Evolutionary conservation across 2,329 filamentous ascomycete species (phyloP), one percentile per base, ranked within the genome.

Genomic region (Acrodontium crateriforme): DNA sequence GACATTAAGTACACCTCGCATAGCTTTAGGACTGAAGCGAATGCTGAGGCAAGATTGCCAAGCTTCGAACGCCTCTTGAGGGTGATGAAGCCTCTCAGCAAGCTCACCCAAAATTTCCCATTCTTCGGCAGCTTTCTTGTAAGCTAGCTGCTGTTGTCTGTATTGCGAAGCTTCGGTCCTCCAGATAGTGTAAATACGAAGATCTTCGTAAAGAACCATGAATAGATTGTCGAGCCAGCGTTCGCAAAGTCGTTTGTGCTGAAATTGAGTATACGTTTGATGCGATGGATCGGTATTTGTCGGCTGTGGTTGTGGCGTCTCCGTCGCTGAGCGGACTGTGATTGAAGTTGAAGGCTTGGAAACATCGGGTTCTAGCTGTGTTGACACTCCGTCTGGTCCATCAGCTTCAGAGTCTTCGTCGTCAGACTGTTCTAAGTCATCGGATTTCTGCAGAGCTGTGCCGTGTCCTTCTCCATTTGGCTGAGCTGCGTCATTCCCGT

Each of bases 121-220:
- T 53, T 98, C 89, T 42, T 93, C 84, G 2, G 87, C 79, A 1
- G 79, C 89, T 60, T 95, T 98, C 59, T 89, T 89, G 62, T 95
- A 98, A 41, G 91, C 78, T 55, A 93, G 76, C 37, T 87, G 79
- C 54, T 95, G 87, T 29, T 87, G 82, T 13, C 82, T 77, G 52
- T 85, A 94, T 53, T 95, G 87, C 0, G 84, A 81, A 73, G 95
- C 89, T 54, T 98, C 89, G 1, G 89, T 95, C 31, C 89, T 78
- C 89, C 89, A 98, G 54, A 98, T 98, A 9, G 89, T 98, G 63
- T 98, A 98, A 24, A 98, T 87, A 27, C 89, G 81, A 11, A 98
- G 69, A 49, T 98, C 89, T 55, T 98, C 89, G 53, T 98, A 98
- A 3, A 98, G 68, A 0, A 95, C 89, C 89, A 98, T 98, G 62